Conservation (phyloP, 441 rosid species). For the Croton laevigatus region DNA sequence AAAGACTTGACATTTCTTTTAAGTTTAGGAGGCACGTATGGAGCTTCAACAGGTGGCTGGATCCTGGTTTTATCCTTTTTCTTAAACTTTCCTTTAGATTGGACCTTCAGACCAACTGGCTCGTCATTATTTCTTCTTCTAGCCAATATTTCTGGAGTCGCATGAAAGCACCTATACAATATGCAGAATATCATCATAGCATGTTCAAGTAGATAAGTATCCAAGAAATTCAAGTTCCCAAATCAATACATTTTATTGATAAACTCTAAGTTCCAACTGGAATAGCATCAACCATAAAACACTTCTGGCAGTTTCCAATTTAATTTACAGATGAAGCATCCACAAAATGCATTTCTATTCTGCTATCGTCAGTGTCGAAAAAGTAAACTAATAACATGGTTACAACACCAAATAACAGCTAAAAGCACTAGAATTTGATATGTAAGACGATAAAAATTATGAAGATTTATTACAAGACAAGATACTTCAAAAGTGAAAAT, state of each 20-base stretch:
- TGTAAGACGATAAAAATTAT: not conserved
- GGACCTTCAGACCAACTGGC: slow-evolving; percentile 29
- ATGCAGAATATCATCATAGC: slow-evolving; percentile 13
- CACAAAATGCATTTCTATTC: not conserved
- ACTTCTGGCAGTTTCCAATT: not conserved
- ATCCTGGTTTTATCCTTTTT: slow-evolving; percentile 42
- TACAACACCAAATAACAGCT: not conserved
- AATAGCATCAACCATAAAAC: not conserved
- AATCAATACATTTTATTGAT: not conserved
- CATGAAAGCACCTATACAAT: slow-evolving; percentile 58
- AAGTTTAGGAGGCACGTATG: slow-evolving; percentile 61
- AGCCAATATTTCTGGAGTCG: slow-evolving; percentile 47
- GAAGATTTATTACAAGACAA: not conserved
- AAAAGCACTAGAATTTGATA: not conserved
- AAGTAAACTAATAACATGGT: not conserved
- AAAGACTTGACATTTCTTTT: slow-evolving; percentile 44
- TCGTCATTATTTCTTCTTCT: slow-evolving; percentile 16
- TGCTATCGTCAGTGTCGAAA: not conserved
- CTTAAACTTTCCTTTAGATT: slow-evolving; percentile 62
- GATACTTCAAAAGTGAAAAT: not conserved
- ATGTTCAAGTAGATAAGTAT: slow-evolving; percentile 5
- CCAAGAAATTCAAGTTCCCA: slow-evolving; percentile 8
- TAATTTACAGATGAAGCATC: not conserved
- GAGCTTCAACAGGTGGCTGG: slow-evolving; percentile 71
- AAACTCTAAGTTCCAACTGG: not conserved